Evolutionary conservation across 2,329 filamentous ascomycete genomes (phyloP).

Genomic region (Penicillium sp.): DNA sequence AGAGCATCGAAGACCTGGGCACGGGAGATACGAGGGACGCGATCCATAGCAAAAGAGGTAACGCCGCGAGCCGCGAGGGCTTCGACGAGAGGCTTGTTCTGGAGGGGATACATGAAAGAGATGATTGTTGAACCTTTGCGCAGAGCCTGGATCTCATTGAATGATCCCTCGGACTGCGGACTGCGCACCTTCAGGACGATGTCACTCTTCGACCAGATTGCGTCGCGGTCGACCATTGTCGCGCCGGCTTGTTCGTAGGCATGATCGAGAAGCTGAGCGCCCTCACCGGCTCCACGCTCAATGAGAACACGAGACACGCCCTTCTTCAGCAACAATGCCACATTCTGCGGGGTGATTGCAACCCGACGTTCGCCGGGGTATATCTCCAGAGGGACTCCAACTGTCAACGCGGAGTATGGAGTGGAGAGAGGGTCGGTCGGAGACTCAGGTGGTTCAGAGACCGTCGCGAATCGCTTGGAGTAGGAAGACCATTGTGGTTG

Average conservation of each 20-base stretch:
- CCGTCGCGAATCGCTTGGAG: conserved; percentile 25
- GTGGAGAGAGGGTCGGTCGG: conserved; percentile 27
- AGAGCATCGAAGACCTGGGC: conserved; percentile 87
- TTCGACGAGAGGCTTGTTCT: conserved; percentile 75
- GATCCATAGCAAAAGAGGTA: conserved; percentile 87
- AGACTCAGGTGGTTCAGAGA: conserved; percentile 16
- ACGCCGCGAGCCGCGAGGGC: conserved; percentile 70
- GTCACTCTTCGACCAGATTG: conserved; percentile 74
- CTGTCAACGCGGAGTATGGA: conserved; percentile 71
- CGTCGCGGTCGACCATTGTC: conserved; percentile 68
- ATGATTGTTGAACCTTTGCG: conserved; percentile 73
- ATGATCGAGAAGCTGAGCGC: conserved; percentile 75
- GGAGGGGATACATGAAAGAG: conserved; percentile 79
- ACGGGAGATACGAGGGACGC: conserved; percentile 85
- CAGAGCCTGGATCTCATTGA: conserved; percentile 69
- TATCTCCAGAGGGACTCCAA: conserved; percentile 80
- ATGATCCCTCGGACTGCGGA: conserved; percentile 60
- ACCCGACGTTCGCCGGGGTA: conserved; percentile 79
- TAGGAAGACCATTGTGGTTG: conserved; percentile 15
- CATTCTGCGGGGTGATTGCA: conserved; percentile 82
- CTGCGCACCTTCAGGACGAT: conserved; percentile 83
- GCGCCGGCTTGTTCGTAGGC: conserved; percentile 79
- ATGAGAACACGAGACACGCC: conserved; percentile 77
- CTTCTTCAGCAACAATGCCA: conserved; percentile 79
- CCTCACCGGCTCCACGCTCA: conserved; percentile 75